These are phyloP conservation scores for Nitzschia sp. DNA, from an alignment of 108 stramenopile species.

Conservation along the genomic window DNA sequence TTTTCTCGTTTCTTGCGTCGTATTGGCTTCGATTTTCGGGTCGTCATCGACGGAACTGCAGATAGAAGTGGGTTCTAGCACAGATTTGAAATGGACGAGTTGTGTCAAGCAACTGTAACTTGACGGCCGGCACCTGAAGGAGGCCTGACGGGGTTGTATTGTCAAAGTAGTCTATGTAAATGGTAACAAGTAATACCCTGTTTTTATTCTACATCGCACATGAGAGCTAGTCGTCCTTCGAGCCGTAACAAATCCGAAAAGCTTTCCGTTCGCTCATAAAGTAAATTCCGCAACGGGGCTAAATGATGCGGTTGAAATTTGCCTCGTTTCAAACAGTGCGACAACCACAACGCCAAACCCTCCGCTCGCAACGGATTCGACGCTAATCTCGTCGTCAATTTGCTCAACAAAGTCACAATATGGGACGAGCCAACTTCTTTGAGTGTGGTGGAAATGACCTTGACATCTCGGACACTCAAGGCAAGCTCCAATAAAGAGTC, in stretches of 20 bases:
- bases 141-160: too few relatives aligned
- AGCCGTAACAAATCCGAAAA: conserved; percentile 59
- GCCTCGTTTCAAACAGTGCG: conserved; percentile 34
- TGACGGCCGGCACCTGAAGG: too few relatives aligned
- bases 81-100: too few relatives aligned
- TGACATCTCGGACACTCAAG: conserved; percentile 40
- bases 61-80: too few relatives aligned
- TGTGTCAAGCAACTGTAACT: too few relatives aligned
- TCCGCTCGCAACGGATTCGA: conserved; percentile 51
- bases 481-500: conserved; percentile 58
- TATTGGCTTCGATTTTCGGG: too few relatives aligned
- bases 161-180: too few relatives aligned
- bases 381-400: conserved; percentile 52
- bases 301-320: conserved; percentile 32
- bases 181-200: too few relatives aligned
- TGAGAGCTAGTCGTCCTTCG: conserved; percentile 56
- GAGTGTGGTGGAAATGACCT: conserved; percentile 39
- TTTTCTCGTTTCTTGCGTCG: too few relatives aligned
- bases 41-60: too few relatives aligned
- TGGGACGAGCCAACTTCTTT: conserved; percentile 31
- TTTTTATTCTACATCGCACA: conserved; percentile 37
- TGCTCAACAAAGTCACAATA: conserved; percentile 34
- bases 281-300: conserved; percentile 45
- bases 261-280: conserved; percentile 54
- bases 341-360: conserved; percentile 49